Percentiles rank a stretch among this genome's conserved stretches.
These are phyloP conservation scores for Suillus plorans DNA, from an alignment of 768 basidiomycete genomes.

Conservation along the genomic window DNA sequence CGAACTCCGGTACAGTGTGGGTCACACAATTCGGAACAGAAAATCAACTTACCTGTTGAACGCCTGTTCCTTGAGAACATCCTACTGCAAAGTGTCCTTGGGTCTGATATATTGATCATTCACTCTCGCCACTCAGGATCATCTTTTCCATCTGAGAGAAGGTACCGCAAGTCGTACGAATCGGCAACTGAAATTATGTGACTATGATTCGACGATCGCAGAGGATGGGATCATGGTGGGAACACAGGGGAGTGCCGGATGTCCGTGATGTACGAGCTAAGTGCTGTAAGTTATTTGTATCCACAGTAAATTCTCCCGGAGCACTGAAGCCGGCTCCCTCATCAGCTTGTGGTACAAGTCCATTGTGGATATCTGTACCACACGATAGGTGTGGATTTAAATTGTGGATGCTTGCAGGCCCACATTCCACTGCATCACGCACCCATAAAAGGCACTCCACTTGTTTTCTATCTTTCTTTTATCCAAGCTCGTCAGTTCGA, in stretches of 20 bases:
- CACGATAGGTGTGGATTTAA: background rate
- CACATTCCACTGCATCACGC: background rate
- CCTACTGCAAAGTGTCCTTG: background rate
- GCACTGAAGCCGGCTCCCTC: background rate
- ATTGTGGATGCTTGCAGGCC: background rate
- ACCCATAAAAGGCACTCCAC: background rate
- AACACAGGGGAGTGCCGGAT: background rate
- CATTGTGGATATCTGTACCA: background rate
- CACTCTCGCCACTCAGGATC: too few relatives aligned
- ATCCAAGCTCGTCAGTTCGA: background rate
- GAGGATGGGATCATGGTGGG: background rate
- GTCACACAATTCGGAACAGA: background rate
- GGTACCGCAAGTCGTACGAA: background rate
- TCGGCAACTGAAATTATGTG: background rate
- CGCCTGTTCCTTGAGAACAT: background rate
- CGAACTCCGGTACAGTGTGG: background rate
- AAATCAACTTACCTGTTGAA: background rate
- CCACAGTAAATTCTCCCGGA: background rate
- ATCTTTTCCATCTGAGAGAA: background rate
- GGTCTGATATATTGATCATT: background rate
- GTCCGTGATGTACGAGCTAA: background rate
- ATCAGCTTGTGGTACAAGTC: background rate
- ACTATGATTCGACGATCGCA: background rate
- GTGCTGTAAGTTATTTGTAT: background rate
- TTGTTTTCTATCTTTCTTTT: background rate